A percentile compares a stretch with the other conserved stretches of the same genome.
These are phyloP conservation scores for Zizania palustris DNA, from an alignment of 202 grass and related monocot species.

Conservation along the genomic window DNA sequence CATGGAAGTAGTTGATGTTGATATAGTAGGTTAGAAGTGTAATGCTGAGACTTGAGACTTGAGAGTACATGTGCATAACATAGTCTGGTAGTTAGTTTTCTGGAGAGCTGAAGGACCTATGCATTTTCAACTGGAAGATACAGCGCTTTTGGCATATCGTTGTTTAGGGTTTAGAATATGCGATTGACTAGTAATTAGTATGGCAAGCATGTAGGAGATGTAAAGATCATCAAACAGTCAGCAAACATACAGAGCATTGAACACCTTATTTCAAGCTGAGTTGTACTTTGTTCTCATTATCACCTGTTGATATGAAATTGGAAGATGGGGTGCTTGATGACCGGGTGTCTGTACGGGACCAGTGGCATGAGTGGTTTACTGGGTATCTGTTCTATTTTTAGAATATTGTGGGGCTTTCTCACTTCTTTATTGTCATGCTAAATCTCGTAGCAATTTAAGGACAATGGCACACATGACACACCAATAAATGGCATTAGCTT, in stretches of 20 bases:
- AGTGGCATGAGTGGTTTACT: not conserved
- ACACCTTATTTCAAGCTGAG: slow-evolving; percentile 24
- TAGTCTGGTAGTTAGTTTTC: slow-evolving; percentile 21
- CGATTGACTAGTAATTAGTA: slow-evolving; percentile 6
- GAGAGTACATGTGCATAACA: not conserved
- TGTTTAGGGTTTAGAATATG: slow-evolving; percentile 36
- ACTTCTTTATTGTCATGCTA: not conserved
- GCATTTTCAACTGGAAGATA: not conserved
- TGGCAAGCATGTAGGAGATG: not conserved
- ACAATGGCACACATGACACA: not conserved
- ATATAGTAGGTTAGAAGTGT: slow-evolving; percentile 12
- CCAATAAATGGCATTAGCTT: slow-evolving; percentile 5
- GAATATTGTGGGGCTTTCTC: slow-evolving; percentile 2
- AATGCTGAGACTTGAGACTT: not conserved
- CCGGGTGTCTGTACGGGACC: not conserved
- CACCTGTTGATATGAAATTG: slow-evolving; percentile 25
- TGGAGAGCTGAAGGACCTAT: slow-evolving; percentile 13
- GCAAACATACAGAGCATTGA: not conserved
- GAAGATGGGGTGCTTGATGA: not conserved
- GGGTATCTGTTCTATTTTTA: slow-evolving; percentile 48
- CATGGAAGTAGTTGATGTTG: not conserved
- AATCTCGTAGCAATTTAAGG: not conserved
- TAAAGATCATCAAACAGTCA: not conserved
- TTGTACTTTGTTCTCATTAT: not conserved
- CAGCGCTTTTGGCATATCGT: not conserved